Evolutionary conservation across 257 asterid species (phyloP).

Genomic region (Fraxinus anomala): DNA sequence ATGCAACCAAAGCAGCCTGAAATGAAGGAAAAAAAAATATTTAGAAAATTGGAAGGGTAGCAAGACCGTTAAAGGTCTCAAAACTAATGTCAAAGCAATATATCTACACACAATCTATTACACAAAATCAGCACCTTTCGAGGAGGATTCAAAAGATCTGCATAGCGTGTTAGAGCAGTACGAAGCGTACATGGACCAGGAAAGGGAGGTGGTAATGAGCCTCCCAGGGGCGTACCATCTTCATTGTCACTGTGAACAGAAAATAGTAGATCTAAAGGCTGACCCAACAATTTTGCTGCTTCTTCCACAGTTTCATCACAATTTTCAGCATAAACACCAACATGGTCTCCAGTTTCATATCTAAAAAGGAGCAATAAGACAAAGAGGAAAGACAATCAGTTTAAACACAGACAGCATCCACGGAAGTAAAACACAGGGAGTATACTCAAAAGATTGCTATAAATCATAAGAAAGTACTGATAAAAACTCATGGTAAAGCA

Average conservation of each 20-base stretch:
- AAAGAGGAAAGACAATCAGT: not conserved
- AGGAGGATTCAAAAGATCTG: constrained; percentile 77
- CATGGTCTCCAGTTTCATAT: constrained; percentile 84
- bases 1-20: constrained; percentile 74
- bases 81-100: constrained; percentile 17
- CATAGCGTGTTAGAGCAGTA: constrained; percentile 62
- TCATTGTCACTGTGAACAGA: constrained; percentile 66
- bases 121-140: constrained; percentile 45
- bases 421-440: not conserved
- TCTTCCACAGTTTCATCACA: constrained; percentile 62
- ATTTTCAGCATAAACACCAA: constrained; percentile 74
- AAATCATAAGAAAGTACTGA: not conserved
- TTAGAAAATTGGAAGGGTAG: not conserved
- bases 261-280: constrained; percentile 55
- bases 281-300: constrained; percentile 61
- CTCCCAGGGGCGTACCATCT: constrained; percentile 64
- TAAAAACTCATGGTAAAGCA: not conserved
- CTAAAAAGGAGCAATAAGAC: constrained; percentile 24
- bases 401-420: not conserved
- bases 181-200: constrained; percentile 77
- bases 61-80: constrained; percentile 10
- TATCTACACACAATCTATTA: not conserved
- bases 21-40: not conserved
- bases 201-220: constrained; percentile 71
- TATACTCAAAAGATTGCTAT: not conserved